Evolutionary conservation across 257 asterid genomes (phyloP), one percentile per base, ranked within the genome.

Genomic region (Ajuga chamaepitys): DNA sequence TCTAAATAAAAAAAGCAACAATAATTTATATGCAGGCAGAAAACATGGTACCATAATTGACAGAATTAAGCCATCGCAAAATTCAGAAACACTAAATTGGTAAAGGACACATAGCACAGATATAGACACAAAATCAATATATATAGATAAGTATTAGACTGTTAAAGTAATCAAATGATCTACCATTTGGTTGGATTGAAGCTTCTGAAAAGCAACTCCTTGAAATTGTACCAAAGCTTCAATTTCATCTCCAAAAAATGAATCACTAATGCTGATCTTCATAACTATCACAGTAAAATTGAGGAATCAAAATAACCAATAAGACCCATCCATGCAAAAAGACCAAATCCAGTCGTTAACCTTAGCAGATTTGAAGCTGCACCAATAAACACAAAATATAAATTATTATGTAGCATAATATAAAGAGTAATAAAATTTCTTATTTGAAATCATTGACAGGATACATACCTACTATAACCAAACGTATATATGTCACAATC

Each of bases 251-350:
- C 60, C 58, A 25, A 26, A 50, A 47, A 64, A 54, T 25, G 68
- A 35, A 63, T 44, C 61, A 42, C 62, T 38, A 35, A 28, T 34
- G 61, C 72, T 46, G 18, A 66, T 52, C 38, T 45, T 16, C 20
- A 20, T 9, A 14, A 28, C 48, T 12, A 38, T 11, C 41, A 48
- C 20, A 56, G 20, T n/a, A 30, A 30, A 30, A 4, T 1, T 1
- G 7, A 7, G 30, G 47, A 68, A 46, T 38, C 32, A 22, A 38
- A 2, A 22, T 25, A 44, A 11, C 24, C 22, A 24, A n/a, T n/a
- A n/a, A n/a, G n/a, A 62, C 97, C 99, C 83, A 80, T 79, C 99
- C 99, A 94, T 2, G 99, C 96, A 71, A 86, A 74, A 67, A 90
- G 84, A 66, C 90, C 93, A 55, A 86, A 73, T 68, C 91, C 95